Conservation (phyloP, 768 basidiomycete species). For the Galerina marginata region DNA sequence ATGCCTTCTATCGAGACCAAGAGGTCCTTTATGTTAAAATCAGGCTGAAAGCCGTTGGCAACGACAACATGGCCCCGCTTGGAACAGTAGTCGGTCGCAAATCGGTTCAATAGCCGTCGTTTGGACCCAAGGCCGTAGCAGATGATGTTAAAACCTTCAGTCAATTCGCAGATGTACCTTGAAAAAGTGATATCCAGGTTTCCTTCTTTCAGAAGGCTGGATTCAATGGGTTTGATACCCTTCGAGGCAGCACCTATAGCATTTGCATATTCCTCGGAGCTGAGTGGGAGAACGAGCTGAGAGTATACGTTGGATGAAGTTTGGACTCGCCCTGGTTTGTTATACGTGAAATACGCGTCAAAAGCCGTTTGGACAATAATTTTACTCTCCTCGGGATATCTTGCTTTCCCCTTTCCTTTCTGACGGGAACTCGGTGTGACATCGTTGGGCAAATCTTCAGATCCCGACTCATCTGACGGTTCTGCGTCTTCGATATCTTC, state of each 20-base stretch:
- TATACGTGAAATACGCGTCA: constrained; percentile 83
- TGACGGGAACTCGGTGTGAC: constrained; percentile 15
- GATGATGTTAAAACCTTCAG: constrained; percentile 85
- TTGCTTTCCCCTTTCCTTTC: constrained; percentile 28
- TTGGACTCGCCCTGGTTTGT: constrained; percentile 58
- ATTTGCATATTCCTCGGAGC: constrained; percentile 62
- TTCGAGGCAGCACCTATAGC: constrained; percentile 40
- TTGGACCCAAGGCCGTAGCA: constrained; percentile 94
- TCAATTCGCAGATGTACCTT: constrained; percentile 73
- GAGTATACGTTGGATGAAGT: constrained; percentile 88
- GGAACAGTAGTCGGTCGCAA: constrained; percentile 63
- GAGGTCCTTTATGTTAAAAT: constrained; percentile 71
- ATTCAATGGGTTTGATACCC: constrained; percentile 37
- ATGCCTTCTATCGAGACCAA: constrained; percentile 62
- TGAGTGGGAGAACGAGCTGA: constrained; percentile 69
- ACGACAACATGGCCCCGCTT: constrained; percentile 75
- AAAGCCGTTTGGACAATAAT: constrained; percentile 71
- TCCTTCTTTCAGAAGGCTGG: constrained; percentile 37
- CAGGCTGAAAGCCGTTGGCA: constrained; percentile 78
- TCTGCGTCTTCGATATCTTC: constrained; percentile 23
- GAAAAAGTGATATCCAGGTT: constrained; percentile 50
- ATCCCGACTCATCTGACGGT: constrained; percentile 20
- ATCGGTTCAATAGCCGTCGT: constrained; percentile 71
- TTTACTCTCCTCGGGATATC: constrained; percentile 24
- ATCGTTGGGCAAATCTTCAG: constrained; percentile 19